Base-by-base conservation (phyloP, 2,329 filamentous ascomycete genomes). In the Fusarium virguliforme region DNA sequence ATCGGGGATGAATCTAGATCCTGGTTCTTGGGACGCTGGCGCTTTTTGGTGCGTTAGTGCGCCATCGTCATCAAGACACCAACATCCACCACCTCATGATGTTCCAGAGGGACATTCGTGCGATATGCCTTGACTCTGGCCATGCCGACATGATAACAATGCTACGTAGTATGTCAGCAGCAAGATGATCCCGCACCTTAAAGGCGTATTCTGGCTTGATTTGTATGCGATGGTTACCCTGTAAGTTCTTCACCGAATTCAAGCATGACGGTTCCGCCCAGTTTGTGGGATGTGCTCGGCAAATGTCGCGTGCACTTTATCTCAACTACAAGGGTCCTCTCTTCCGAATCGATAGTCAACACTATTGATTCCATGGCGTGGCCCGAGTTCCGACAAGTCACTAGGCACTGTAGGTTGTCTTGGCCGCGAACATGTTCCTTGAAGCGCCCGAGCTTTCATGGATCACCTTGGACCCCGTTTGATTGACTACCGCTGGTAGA, bases 51-150 rank as follows among this genome's bases (percentile, higher is more conserved):
- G 43, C 26, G 43, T 50, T 50, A 30, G 43, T 50, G 43, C 43
- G 26, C 9, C 43, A 3, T 50, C 43, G 26, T 50, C 43, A 50
- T 50, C 26, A 50, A 50, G 43, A 50, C 43, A 50, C 43, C 43
- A 50, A 50, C 9, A 18, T 30, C 43, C 43, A 30, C 18, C 43
- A 30, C 18, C 43, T 30, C 26, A 50, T 50, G 43, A 50, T 50
- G 26, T 30, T 15, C 26, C 10, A 18, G 26, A 10, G 43, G 26
- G 10, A 50, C 28, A 50, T 50, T n/a, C 7, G n/a, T 18, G 18
- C 12, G 15, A 15, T 50, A 30, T 30, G 15, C 43, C 43, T 30
- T 13, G n/a, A 48, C 43, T 48, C n/a, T 18, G 12, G 32, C 43
- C n/a, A 50, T 50, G 43, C n/a, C 9, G 15, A 48, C 30, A 26